Base-by-base conservation (phyloP, 2,329 filamentous ascomycete genomes). In the Raffaelea albimanens region DNA sequence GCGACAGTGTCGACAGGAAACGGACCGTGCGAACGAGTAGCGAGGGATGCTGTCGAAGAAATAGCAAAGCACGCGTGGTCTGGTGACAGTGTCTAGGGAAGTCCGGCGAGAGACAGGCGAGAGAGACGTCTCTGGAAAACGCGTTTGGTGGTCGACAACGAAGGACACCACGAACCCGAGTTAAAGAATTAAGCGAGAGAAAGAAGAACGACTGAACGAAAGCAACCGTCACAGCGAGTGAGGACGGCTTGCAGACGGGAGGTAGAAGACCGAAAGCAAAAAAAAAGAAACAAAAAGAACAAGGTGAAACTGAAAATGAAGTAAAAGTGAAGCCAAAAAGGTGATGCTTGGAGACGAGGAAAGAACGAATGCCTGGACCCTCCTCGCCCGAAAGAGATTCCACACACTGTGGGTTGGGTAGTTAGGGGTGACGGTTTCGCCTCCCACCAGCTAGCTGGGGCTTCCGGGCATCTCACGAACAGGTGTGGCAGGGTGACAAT, bases 141-240 rank as follows among this genome's bases (percentile, higher is more conserved):
- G 10, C n/a, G 20, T 19, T 8, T 21, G 22, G n/a, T 25, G 40
- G 10, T 16, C 4, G 25, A 29, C 25, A 29, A 29, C 25, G 25
- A 39, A 23, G 7, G 22, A 13, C 20, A 21, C 5, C 8, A 20
- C 29, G 19, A 3, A 20, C 22, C 4, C 19, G 33, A 11, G 21
- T 43, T 7, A 41, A 31, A 43, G 16, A 7, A n/a, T n/a, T n/a
- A n/a, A n/a, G 41, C 14, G 33, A 45, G 22, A 31, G 19, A 38
- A 39, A 4, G 31, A 43, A 44, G 29, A 36, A 38, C 23, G 10
- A 25, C 19, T 36, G 44, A 54, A 48, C 47, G 49, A 53, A 54
- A 57, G 34, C 67, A 66, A 60, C 67, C 69, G 70, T 71, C 72
- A 71, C 67, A 80, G 70, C 76, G 77, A 82, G 69, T 75, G 78